Percentiles rank a stretch among this genome's conserved stretches.
Evolutionary conservation across 139 green algal genomes (phyloP).

Genomic region (Tetraselmis chui): DNA sequence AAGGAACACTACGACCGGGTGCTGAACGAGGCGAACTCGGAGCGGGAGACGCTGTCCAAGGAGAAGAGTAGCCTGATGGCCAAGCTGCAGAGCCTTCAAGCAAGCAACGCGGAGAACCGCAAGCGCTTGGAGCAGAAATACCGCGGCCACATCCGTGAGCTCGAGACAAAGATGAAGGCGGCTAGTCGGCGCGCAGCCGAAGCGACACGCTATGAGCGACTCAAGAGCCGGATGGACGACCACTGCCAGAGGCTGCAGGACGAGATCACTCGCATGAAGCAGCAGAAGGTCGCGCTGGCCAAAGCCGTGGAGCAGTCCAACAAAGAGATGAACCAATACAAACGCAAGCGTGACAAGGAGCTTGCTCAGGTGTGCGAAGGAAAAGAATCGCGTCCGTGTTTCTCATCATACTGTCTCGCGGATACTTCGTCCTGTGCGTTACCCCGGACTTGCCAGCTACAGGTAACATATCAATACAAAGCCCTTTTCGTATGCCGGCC

Average conservation of each 20-base stretch:
- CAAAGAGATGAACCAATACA: neutral
- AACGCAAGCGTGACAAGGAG: neutral
- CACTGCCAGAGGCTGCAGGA: conserved; percentile 45
- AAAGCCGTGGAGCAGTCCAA: neutral
- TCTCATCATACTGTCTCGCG: no score
- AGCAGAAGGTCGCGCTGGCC: conserved; percentile 50
- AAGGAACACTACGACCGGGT: conserved; percentile 58
- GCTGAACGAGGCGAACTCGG: conserved; percentile 17
- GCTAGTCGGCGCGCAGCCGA: neutral
- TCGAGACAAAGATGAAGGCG: conserved; percentile 51
- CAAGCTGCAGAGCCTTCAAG: conserved; percentile 44
- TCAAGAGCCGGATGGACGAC: conserved; percentile 32
- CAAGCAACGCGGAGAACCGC: conserved; percentile 54
- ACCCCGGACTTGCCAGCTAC: no score
- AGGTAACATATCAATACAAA: no score
- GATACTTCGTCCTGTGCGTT: no score
- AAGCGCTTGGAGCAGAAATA: conserved; percentile 45
- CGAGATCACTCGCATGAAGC: conserved; percentile 79
- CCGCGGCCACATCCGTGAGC: conserved; percentile 40
- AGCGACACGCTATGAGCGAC: conserved; percentile 16
- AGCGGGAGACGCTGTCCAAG: conserved; percentile 26
- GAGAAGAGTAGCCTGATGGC: conserved; percentile 11
- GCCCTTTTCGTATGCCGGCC: no score
- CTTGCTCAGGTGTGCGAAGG: neutral
- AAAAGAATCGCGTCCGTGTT: no score